Conservation (phyloP, 2,329 filamentous ascomycete genomes). For the Epichloe elymi region DNA sequence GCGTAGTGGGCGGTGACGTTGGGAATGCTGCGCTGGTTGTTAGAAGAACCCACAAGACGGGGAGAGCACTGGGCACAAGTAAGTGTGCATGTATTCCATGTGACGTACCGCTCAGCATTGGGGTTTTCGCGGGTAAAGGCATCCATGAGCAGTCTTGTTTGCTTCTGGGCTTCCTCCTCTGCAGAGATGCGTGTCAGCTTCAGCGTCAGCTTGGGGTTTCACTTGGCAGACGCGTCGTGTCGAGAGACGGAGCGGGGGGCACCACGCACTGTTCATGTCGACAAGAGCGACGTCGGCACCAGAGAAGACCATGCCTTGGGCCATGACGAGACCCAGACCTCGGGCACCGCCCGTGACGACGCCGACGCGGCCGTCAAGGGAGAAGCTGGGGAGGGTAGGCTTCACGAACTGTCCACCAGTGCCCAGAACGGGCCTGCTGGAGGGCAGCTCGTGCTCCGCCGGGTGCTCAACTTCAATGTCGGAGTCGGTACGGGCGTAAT, state of each 20-base stretch:
- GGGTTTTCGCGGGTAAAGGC: slow-evolving; percentile 72
- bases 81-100: too few species aligned
- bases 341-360: slow-evolving; percentile 84
- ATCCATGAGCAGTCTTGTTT: slow-evolving; percentile 60
- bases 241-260: background rate
- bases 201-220: background rate
- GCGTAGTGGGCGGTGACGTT: slow-evolving; percentile 82
- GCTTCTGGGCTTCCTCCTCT: slow-evolving; percentile 75
- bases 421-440: slow-evolving; percentile 56
- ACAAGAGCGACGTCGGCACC: slow-evolving; percentile 85
- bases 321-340: slow-evolving; percentile 84
- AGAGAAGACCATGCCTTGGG: slow-evolving; percentile 76
- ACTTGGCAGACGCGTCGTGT: background rate
- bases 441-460: slow-evolving; percentile 57
- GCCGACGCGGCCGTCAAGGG: slow-evolving; percentile 69
- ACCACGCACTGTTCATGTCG: slow-evolving; percentile 64
- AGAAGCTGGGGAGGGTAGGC: slow-evolving; percentile 75
- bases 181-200: background rate
- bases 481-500: slow-evolving; percentile 69
- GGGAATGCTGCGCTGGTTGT: slow-evolving; percentile 36
- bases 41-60: background rate
- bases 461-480: slow-evolving; percentile 69
- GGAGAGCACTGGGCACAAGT: too few species aligned
- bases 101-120: slow-evolving; percentile 47
- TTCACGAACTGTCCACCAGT: slow-evolving; percentile 72